phyloP scores from a whole-genome alignment of 1,284 basidiomycete genomes.

The Exobasidium rhododendri region DNA sequence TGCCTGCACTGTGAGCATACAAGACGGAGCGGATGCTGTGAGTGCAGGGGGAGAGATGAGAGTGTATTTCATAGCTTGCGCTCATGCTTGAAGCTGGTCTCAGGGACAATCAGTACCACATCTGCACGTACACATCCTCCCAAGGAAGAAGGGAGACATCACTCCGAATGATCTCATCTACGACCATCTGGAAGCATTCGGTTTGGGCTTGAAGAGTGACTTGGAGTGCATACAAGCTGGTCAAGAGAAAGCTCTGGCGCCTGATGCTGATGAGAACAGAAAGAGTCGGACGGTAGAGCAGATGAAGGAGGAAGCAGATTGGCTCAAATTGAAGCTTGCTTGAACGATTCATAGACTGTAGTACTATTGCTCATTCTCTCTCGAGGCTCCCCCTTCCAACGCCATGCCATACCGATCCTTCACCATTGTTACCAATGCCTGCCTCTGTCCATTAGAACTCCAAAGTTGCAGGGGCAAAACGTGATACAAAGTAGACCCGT shows the following conservation, averaged over 20 bases:
- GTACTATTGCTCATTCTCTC: neutral
- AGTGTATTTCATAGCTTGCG: too few species aligned
- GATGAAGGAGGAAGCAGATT: conserved; percentile 1
- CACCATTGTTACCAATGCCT: too few species aligned
- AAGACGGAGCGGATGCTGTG: conserved; percentile 42
- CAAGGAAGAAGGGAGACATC: conserved; percentile 44
- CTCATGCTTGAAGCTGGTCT: neutral
- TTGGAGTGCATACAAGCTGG: neutral
- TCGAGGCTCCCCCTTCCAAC: too few species aligned
- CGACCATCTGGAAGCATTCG: conserved; percentile 25
- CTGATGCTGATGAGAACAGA: neutral
- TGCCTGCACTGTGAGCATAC: conserved; percentile 45
- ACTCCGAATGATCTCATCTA: conserved; percentile 46
- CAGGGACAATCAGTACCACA: conserved; percentile 45
- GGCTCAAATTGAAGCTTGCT: neutral
- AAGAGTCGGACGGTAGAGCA: neutral
- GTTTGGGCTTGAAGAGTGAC: neutral
- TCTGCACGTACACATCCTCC: conserved; percentile 52
- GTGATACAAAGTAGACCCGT: too few species aligned
- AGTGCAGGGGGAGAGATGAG: too few species aligned
- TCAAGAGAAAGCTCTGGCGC: neutral
- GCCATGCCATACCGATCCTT: too few species aligned
- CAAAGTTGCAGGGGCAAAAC: too few species aligned
- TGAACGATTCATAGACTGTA: too few species aligned
- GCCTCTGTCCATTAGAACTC: too few species aligned